Percentiles rank a stretch among this genome's conserved stretches.
Evolutionary conservation across 108 stramenopile genomes (phyloP).

Genomic region (Skeletonema tropicum): DNA sequence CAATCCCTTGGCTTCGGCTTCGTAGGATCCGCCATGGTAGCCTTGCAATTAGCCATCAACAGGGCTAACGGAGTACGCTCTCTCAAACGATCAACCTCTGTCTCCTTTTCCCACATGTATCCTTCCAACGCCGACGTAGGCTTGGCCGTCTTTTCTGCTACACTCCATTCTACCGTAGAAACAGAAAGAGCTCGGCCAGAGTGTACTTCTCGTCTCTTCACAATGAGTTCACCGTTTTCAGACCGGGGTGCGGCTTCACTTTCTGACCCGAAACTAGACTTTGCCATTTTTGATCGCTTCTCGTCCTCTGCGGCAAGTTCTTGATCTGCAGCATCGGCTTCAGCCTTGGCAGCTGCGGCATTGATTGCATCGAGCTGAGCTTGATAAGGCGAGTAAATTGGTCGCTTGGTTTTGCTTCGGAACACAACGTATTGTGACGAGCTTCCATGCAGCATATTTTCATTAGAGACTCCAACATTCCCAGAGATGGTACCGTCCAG

Average conservation of each 20-base stretch:
- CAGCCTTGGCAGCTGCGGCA: conserved; percentile 37
- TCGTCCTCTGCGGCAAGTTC: conserved; percentile 46
- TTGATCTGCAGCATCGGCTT: conserved; percentile 34
- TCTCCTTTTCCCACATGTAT: conserved; percentile 93
- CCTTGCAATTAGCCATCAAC: conserved; percentile 71
- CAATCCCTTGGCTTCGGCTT: conserved; percentile 80
- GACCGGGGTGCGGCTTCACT: conserved; percentile 64
- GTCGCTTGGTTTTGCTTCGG: conserved; percentile 74
- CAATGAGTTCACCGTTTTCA: conserved; percentile 76
- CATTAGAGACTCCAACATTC: conserved; percentile 16
- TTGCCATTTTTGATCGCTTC: conserved; percentile 21
- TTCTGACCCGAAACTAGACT: conserved; percentile 18
- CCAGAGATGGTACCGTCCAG: conserved; percentile 51
- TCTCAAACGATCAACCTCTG: conserved; percentile 83
- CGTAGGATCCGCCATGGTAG: conserved; percentile 57
- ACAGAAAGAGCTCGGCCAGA: conserved; percentile 85
- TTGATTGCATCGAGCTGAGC: conserved; percentile 42
- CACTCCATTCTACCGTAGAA: conserved; percentile 87
- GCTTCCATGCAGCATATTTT: conserved; percentile 69
- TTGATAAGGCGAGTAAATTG: conserved; percentile 59
- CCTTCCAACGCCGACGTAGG: conserved; percentile 78
- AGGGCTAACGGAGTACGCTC: conserved; percentile 82
- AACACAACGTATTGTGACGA: conserved; percentile 72
- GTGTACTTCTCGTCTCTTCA: conserved; percentile 79
- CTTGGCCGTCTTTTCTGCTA: conserved; percentile 82